Evolutionary conservation across 2,329 filamentous ascomycete species (phyloP), one percentile per base, ranked within the genome.

Genomic region (Fusarium sp.): DNA sequence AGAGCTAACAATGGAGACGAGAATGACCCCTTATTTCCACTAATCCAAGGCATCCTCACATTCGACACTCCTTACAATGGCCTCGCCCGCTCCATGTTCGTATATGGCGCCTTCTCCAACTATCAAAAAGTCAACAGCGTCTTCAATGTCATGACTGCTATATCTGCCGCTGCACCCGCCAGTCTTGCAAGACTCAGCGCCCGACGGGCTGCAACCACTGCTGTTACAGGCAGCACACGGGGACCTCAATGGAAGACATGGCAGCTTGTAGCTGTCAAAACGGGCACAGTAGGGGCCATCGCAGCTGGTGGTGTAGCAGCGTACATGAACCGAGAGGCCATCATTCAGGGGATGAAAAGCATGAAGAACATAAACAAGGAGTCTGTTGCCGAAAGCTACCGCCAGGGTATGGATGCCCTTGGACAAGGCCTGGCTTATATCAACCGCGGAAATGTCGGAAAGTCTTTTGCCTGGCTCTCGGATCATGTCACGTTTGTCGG

Each of bases 401-500:
- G 85, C 46, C 82, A 86, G 53, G 79, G 84, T 29, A 81, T 87
- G 36, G 86, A 85, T 60, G 81, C 84, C 5, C 79, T 88, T 29
- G 86, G 85, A 17, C 86, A 88, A 67, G 87, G 86, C 4, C 81
- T 88, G 13, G 86, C 86, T 15, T 89, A 89, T 70, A 83, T 89
- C 77, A 89, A 88, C 77, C 83, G 86, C 11, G 87, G 87, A 18
- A 89, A 86, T 45, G 87, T 89, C 4, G 90, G 90, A 5, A 87
- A 90, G 60, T 93, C 93, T 2, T 92, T 94, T 73, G 88, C 87
- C 22, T 97, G 94, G 91, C 89, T 95, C 7, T 90, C 91, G 0
- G 93, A 92, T 20, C 94, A 97, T 80, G 89, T 97, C 56, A 93
- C 94, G 39, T 97, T 97, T 76, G 92, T 97, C 3, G 93, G 94